Evolutionary conservation across 2,329 filamentous ascomycete species (phyloP).

Genomic region (Colletotrichum eleusines): DNA sequence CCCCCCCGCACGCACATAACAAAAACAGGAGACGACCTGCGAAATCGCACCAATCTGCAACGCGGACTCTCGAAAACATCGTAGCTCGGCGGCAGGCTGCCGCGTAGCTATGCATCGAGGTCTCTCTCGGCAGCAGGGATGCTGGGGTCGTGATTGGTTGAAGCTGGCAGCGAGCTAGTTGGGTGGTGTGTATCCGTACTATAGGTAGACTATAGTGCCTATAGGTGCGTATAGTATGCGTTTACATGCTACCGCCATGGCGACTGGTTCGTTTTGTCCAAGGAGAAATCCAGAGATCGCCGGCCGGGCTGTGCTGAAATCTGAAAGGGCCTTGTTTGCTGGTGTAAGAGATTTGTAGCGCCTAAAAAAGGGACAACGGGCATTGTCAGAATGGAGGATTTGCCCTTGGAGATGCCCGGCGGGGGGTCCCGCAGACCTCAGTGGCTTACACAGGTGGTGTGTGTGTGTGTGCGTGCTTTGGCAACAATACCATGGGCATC

Average conservation of each 20-base stretch:
- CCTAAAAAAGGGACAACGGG: not conserved
- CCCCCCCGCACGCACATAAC: not conserved
- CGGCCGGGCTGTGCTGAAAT: not conserved
- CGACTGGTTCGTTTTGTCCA: not conserved
- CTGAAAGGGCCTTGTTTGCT: not conserved
- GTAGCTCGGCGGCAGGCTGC: not conserved
- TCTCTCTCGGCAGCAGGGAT: not conserved
- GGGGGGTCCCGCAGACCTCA: too few relatives aligned
- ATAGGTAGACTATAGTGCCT: not conserved
- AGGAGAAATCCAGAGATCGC: not conserved
- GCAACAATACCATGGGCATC: too few relatives aligned
- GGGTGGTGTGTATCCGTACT: not conserved
- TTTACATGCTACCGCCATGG: not conserved
- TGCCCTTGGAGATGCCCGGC: not conserved
- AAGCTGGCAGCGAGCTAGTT: not conserved
- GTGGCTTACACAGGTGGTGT: too few relatives aligned
- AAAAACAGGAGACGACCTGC: not conserved
- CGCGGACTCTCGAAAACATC: not conserved
- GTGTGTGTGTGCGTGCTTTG: too few relatives aligned
- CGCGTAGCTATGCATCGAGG: not conserved
- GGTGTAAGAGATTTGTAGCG: constrained; percentile 10
- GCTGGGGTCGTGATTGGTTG: not conserved
- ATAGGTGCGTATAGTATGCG: not conserved
- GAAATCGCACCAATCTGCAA: not conserved
- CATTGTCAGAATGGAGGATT: not conserved